These are phyloP conservation scores for Candida taoyuanica DNA, from an alignment of 805 yeast genomes.

Conservation along the genomic window DNA sequence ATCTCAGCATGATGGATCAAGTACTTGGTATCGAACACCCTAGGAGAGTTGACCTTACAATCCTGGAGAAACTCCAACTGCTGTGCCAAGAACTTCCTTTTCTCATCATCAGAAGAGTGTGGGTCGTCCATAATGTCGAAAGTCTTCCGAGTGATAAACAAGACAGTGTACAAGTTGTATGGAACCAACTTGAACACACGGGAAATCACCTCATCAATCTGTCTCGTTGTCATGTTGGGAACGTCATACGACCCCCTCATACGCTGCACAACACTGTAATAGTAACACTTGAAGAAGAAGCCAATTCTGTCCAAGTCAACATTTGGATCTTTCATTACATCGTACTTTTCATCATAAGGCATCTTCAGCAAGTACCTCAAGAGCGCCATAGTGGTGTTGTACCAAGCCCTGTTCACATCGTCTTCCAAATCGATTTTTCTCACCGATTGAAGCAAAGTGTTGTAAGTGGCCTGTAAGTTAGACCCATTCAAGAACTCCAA, in stretches of 20 bases:
- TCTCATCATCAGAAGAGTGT: slow-evolving; percentile 18
- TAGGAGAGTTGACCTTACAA: slow-evolving; percentile 35
- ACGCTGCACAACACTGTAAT: slow-evolving; percentile 8
- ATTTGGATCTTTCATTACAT: slow-evolving; percentile 8
- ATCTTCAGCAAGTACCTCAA: slow-evolving; percentile 12
- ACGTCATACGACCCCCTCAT: neutral
- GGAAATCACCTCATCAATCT: slow-evolving; percentile 4
- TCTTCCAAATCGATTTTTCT: slow-evolving; percentile 14
- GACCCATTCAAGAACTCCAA: slow-evolving; percentile 13
- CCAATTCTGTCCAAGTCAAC: slow-evolving; percentile 1
- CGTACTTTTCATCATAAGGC: slow-evolving; percentile 19
- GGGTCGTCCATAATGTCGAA: slow-evolving; percentile 18
- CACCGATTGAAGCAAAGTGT: slow-evolving; percentile 10
- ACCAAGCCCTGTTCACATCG: slow-evolving; percentile 13
- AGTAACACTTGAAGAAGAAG: slow-evolving; percentile 14
- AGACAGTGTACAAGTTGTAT: slow-evolving; percentile 6
- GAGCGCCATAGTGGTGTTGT: slow-evolving; percentile 8
- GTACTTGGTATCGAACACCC: slow-evolving; percentile 36
- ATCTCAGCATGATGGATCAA: slow-evolving; percentile 33
- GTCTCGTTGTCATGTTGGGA: neutral
- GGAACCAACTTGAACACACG: slow-evolving; percentile 8
- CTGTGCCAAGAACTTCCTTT: slow-evolving; percentile 23
- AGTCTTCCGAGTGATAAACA: neutral
- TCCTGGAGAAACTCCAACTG: slow-evolving; percentile 27
- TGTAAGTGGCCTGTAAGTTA: slow-evolving; percentile 13